These are phyloP conservation scores for Backusella luteola DNA, from an alignment of 192 early-diverging fungal genomes.

Conservation along the genomic window DNA sequence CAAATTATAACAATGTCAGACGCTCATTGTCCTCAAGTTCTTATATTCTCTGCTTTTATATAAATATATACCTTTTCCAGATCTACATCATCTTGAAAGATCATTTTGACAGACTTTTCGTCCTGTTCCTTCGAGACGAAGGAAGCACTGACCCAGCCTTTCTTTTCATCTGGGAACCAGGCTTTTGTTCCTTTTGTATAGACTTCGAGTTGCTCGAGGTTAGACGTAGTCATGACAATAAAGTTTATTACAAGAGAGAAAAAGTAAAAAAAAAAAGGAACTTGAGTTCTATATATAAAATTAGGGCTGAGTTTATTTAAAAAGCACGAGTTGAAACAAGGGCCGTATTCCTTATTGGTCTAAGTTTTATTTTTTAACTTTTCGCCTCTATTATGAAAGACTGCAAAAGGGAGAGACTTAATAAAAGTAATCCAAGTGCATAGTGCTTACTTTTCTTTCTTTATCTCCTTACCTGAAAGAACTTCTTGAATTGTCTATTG, in stretches of 20 bases:
- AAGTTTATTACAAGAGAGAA: background rate
- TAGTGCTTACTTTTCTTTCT: background rate
- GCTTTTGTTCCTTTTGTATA: slow-evolving; percentile 75
- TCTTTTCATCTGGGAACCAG: slow-evolving; percentile 85
- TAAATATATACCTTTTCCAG: slow-evolving; percentile 3
- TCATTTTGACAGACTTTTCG: slow-evolving; percentile 58
- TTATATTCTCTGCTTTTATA: background rate
- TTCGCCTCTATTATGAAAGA: slow-evolving; percentile 13
- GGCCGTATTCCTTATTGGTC: background rate
- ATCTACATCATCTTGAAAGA: slow-evolving; percentile 56
- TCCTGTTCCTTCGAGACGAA: slow-evolving; percentile 54
- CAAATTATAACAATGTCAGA: background rate
- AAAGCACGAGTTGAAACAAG: slow-evolving; percentile 5
- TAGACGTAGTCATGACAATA: slow-evolving; percentile 5
- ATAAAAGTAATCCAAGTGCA: background rate
- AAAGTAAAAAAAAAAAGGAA: background rate
- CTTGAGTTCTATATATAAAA: background rate
- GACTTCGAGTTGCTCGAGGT: slow-evolving; percentile 48
- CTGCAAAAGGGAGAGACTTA: background rate
- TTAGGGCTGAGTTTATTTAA: slow-evolving; percentile 8
- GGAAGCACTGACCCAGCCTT: slow-evolving; percentile 82
- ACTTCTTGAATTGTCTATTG: slow-evolving; percentile 68
- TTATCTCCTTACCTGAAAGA: slow-evolving; percentile 55
- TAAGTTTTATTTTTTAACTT: slow-evolving; percentile 3
- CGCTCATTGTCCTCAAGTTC: background rate